Base-by-base conservation (phyloP, 495 filamentous ascomycete genomes). In the Daldinia bambusicola region DNA sequence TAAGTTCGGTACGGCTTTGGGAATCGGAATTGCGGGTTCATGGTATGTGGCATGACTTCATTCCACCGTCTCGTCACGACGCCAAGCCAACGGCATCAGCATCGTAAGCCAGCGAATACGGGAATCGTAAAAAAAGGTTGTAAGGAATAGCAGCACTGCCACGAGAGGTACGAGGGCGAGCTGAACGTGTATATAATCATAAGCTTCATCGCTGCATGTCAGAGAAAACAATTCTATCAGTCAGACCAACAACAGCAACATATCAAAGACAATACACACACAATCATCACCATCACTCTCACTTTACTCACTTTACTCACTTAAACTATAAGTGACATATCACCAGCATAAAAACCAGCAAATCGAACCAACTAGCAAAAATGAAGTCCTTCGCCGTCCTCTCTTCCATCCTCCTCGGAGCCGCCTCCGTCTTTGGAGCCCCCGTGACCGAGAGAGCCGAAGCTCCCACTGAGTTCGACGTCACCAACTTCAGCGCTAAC, bases 361-460 rank as follows among this genome's bases (percentile, higher is more conserved):
- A 36, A 66, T 4, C 37, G 16, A 56, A 31, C 30, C 22, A 40
- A 45, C 1, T 16, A 63, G 13, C 55, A 73, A 70, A 68, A 2
- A 75, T 77, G 73, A 75, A 75, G 66, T 67, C 56, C 38, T n/a
- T 77, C 59, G 48, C 67, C 20, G 16, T 63, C n/a, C 18, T 77
- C 36, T 59, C 70, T 7, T 65, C 75, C 18, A 40, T 75, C 53
- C 61, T 75, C 52, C 68, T 74, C 30, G 72, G 64, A 56, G 75
- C 70, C 56, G 55, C 66, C 20, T 67, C 73, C 51, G 51, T 61
- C 30, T 66, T 63, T 3, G 75, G 70, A 10, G 55, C 60, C 4
- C 74, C 75, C 20, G 60, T 74, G 31, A 51, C 37, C 8, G 63
- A 75, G 63, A 34, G 63, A 43, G 51, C 31, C 1, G 53, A 59